Evolutionary conservation across 345 rosid genomes (phyloP).

Genomic region (Eutrema heterophyllum): DNA sequence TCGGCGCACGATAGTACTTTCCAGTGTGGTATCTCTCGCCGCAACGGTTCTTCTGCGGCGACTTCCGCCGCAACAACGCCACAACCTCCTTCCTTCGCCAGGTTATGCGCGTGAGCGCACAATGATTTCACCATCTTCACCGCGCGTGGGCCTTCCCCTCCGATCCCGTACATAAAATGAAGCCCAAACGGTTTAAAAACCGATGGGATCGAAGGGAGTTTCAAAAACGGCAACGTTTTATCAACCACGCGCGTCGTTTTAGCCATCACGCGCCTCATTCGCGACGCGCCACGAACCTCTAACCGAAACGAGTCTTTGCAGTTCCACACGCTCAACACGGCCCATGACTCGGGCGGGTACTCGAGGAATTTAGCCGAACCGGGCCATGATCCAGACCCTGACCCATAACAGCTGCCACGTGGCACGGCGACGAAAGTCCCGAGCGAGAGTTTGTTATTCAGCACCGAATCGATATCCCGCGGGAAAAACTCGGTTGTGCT

Average conservation of each 20-base stretch:
- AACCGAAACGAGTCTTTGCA: conserved; percentile 66
- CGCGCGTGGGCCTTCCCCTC: conserved; percentile 84
- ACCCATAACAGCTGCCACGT: conserved; percentile 44
- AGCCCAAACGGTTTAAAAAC: conserved; percentile 81
- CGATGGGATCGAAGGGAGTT: conserved; percentile 78
- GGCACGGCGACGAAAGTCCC: conserved; percentile 89
- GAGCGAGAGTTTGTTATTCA: conserved; percentile 59
- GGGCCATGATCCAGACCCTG: conserved; percentile 45
- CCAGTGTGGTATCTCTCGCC: conserved; percentile 80
- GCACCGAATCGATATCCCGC: conserved; percentile 78
- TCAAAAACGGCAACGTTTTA: conserved; percentile 68
- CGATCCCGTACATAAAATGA: conserved; percentile 73
- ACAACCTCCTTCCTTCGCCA: conserved; percentile 66
- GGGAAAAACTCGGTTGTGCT: conserved; percentile 96
- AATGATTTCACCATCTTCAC: conserved; percentile 51
- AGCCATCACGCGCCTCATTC: conserved; percentile 45
- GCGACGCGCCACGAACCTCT: conserved; percentile 81
- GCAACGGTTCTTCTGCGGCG: conserved; percentile 62
- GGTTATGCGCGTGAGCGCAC: conserved; percentile 77
- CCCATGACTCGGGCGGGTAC: conserved; percentile 91
- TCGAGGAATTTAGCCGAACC: conserved; percentile 57
- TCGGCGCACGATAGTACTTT: conserved; percentile 62
- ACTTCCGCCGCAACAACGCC: conserved; percentile 81
- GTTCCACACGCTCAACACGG: conserved; percentile 90
- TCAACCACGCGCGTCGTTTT: conserved; percentile 69